A percentile compares a stretch with the other conserved stretches of the same genome.
Evolutionary conservation across 257 asterid species (phyloP).

Genomic region (Nicotiana attenuata): DNA sequence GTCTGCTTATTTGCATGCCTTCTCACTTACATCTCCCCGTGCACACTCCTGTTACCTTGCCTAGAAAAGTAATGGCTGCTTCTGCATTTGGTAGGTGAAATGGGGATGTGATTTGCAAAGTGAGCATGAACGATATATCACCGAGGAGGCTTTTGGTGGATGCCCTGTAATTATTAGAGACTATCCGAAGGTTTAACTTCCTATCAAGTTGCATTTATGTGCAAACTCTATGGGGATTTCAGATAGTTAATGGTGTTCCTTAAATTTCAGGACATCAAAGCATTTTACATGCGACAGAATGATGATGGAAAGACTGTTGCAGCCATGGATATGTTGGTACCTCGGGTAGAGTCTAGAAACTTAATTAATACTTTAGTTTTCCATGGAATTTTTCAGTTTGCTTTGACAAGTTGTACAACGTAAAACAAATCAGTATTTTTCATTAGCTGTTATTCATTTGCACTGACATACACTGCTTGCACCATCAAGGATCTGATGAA

Average conservation of each 20-base stretch:
- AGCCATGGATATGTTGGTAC: conserved; percentile 99
- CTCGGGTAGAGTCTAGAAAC: conserved; percentile 56
- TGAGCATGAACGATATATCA: conserved; percentile 92
- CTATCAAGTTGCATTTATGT: background rate
- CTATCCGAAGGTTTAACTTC: conserved; percentile 74
- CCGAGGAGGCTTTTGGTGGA: conserved; percentile 89
- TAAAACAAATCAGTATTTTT: background rate
- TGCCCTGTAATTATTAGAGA: conserved; percentile 92
- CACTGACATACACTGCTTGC: background rate
- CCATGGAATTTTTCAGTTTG: background rate
- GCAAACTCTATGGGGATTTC: background rate
- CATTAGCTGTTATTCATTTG: background rate
- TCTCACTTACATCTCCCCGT: background rate
- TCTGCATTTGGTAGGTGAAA: conserved; percentile 49
- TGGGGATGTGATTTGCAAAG: conserved; percentile 99
- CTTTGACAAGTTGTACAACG: background rate
- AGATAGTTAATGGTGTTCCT: conserved; percentile 16
- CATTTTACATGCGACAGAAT: conserved; percentile 95
- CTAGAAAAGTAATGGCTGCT: conserved; percentile 1
- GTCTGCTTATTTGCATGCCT: conserved; percentile 12
- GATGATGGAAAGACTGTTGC: conserved; percentile 98
- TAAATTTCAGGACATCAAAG: conserved; percentile 73
- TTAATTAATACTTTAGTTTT: background rate
- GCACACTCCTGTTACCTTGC: background rate
- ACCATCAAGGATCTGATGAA: background rate